Evolutionary conservation across 2,329 filamentous ascomycete genomes (phyloP).

Genomic region (Gyromitra esculenta): DNA sequence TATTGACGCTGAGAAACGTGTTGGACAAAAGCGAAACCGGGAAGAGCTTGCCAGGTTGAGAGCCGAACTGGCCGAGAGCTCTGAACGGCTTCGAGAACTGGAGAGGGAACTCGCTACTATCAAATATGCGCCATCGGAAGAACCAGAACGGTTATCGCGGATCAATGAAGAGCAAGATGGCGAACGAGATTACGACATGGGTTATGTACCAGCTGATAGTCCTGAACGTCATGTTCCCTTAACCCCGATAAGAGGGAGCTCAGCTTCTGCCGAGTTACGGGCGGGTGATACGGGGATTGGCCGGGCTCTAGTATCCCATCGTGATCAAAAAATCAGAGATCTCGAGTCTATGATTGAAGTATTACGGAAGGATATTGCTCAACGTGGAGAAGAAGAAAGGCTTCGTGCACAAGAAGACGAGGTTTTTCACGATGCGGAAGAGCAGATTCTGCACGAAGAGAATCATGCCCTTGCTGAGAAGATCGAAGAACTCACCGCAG

Average conservation of each 20-base stretch:
- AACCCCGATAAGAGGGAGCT: conserved; percentile 18
- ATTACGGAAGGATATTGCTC: conserved; percentile 52
- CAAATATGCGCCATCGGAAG: conserved; percentile 51
- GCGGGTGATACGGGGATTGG: conserved; percentile 18
- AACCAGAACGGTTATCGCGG: conserved; percentile 39
- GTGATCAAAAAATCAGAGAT: conserved; percentile 53
- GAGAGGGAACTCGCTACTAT: conserved; percentile 50
- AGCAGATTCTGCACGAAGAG: conserved; percentile 55
- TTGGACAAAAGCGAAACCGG: conserved; percentile 63
- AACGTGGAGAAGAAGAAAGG: conserved; percentile 51
- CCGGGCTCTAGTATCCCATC: conserved; percentile 44
- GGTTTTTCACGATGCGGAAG: conserved; percentile 54
- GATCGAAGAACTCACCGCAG: conserved; percentile 43
- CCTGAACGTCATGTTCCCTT: conserved; percentile 9
- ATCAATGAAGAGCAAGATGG: conserved; percentile 48
- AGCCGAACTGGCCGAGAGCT: conserved; percentile 44
- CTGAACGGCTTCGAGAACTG: conserved; percentile 46
- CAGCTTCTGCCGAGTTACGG: conserved; percentile 1
- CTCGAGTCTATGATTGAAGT: conserved; percentile 53
- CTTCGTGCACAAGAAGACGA: conserved; percentile 53
- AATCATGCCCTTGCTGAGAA: conserved; percentile 42
- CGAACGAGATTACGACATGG: conserved; percentile 39
- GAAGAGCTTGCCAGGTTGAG: conserved; percentile 50
- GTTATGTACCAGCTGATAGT: conserved; percentile 14
- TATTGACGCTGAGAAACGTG: conserved; percentile 61